Conservation (phyloP, 2,329 filamentous ascomycete species). For the Paraphaeosphaeria sporulosa region DNA sequence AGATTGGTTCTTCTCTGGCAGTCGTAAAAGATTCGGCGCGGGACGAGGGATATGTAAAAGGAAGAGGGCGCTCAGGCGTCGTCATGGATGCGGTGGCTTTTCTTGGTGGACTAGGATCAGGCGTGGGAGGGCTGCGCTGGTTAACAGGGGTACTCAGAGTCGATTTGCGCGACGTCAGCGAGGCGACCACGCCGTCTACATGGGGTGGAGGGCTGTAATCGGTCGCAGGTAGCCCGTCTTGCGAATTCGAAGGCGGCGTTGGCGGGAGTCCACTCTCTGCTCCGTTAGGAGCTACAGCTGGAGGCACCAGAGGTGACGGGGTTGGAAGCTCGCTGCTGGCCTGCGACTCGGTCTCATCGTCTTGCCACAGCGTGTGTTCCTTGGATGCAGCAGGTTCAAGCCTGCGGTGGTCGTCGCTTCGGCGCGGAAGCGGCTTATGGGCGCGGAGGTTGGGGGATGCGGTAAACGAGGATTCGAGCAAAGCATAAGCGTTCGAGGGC, state of each 20-base stretch:
- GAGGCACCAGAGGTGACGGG: slow-evolving; percentile 37
- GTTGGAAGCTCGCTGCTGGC: slow-evolving; percentile 35
- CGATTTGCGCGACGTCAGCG: slow-evolving; percentile 49
- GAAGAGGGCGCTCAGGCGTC: slow-evolving; percentile 33
- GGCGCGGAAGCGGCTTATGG: slow-evolving; percentile 37
- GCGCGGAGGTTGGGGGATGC: slow-evolving; percentile 35
- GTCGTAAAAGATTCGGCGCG: slow-evolving; percentile 57
- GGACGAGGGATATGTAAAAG: slow-evolving; percentile 50
- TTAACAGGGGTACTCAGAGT: slow-evolving; percentile 52
- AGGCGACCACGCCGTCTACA: slow-evolving; percentile 50
- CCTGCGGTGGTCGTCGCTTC: slow-evolving; percentile 35
- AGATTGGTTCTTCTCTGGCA: slow-evolving; percentile 51
- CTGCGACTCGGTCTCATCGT: slow-evolving; percentile 39
- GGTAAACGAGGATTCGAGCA: slow-evolving; percentile 44
- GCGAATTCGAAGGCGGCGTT: slow-evolving; percentile 53
- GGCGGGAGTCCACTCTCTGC: slow-evolving; percentile 52
- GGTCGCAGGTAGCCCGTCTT: slow-evolving; percentile 35
- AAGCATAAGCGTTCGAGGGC: slow-evolving; percentile 35
- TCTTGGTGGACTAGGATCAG: slow-evolving; percentile 45
- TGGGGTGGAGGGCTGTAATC: slow-evolving; percentile 40
- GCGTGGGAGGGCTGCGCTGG: slow-evolving; percentile 50
- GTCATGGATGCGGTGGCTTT: slow-evolving; percentile 29
- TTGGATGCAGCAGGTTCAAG: slow-evolving; percentile 32
- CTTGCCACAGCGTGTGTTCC: slow-evolving; percentile 22
- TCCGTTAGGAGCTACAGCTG: slow-evolving; percentile 23